Percentiles rank a stretch among this genome's conserved stretches.
These are phyloP conservation scores for Starmerella bacillaris DNA, from an alignment of 805 yeast species.

Conservation along the genomic window DNA sequence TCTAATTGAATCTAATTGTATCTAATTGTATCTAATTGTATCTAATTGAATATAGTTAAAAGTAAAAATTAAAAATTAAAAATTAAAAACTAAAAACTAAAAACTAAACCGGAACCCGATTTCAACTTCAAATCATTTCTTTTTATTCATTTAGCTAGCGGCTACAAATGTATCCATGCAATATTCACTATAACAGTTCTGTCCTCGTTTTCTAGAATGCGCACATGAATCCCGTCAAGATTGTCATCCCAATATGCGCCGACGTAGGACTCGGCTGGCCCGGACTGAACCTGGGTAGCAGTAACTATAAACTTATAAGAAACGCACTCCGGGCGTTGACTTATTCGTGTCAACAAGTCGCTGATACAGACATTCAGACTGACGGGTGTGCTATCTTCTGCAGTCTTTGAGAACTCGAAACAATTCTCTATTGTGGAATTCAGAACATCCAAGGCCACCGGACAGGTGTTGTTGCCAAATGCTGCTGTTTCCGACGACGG, in stretches of 20 bases:
- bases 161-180: constrained; percentile 1
- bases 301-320: constrained; percentile 15
- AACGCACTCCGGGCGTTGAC: constrained; percentile 9
- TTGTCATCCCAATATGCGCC: constrained; percentile 19
- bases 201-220: not conserved
- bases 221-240: constrained; percentile 14
- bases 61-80: too few species aligned
- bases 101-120: too few species aligned
- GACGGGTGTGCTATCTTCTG: constrained; percentile 3
- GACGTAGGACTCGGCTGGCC: constrained; percentile 10
- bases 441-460: too few species aligned
- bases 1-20: too few species aligned
- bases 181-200: not conserved
- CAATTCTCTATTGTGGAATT: too few species aligned
- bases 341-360: constrained; percentile 5
- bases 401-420: constrained; percentile 5
- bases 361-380: constrained; percentile 6
- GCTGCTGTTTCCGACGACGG: too few species aligned
- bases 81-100: too few species aligned
- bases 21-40: too few species aligned
- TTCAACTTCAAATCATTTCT: too few species aligned
- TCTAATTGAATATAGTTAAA: too few species aligned
- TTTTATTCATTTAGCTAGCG: too few species aligned
- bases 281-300: constrained; percentile 10
- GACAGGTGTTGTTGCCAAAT: too few species aligned